Conservation (phyloP, 495 filamentous ascomycete species). For the Neurospora hispaniola region DNA sequence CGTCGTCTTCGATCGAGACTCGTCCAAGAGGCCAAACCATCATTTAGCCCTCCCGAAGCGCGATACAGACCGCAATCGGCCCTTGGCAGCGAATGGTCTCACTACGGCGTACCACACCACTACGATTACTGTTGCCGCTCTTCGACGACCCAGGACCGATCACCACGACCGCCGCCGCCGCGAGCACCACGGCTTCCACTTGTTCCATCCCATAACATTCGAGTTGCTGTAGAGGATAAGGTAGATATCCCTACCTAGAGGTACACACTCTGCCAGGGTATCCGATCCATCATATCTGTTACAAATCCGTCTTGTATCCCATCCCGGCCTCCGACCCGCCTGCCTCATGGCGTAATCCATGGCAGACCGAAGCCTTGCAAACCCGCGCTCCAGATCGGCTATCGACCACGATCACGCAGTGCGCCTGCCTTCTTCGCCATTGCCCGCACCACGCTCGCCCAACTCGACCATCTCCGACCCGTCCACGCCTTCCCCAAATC, state of each 20-base stretch:
- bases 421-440: constrained; percentile 25
- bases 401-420: constrained; percentile 36
- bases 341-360: constrained; percentile 47
- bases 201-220: not conserved
- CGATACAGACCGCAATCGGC: not conserved
- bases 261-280: not conserved
- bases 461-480: constrained; percentile 7
- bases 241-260: no score
- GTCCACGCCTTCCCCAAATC: constrained; percentile 6
- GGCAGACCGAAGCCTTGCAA: constrained; percentile 46
- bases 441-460: constrained; percentile 1
- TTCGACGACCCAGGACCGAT: not conserved
- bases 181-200: not conserved
- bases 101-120: not conserved
- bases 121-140: not conserved
- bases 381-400: constrained; percentile 42
- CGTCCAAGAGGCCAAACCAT: not conserved
- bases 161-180: not conserved
- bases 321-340: constrained; percentile 15
- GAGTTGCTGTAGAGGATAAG: not conserved
- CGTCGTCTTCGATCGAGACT: not conserved
- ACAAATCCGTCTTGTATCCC: not conserved
- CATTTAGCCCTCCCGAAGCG: not conserved
- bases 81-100: not conserved
- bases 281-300: not conserved